Percentiles rank a stretch among this genome's conserved stretches.
Conservation (phyloP, 2,329 filamentous ascomycete species). For the Fusarium burgessii region DNA sequence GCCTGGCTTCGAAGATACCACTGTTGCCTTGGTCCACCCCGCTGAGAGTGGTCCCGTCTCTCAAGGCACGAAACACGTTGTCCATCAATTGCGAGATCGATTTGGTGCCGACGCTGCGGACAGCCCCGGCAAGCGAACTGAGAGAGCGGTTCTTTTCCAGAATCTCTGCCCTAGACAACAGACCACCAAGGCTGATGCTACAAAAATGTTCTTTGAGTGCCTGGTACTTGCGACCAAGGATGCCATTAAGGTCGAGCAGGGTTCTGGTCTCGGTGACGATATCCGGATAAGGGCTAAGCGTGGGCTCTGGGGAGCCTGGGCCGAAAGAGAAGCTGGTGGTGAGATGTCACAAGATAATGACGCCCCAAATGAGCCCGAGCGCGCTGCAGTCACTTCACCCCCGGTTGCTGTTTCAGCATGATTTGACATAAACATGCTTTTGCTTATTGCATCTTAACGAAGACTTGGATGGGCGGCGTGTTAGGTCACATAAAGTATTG, state of each 20-base stretch:
- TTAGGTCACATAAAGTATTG: constrained; percentile 52
- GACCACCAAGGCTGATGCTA: constrained; percentile 89
- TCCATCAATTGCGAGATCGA: constrained; percentile 90
- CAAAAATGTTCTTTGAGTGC: constrained; percentile 99
- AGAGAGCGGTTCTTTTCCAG: constrained; percentile 86
- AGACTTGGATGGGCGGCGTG: constrained; percentile 42
- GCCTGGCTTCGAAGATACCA: constrained; percentile 83
- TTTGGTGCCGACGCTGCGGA: constrained; percentile 81
- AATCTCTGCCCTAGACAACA: constrained; percentile 85
- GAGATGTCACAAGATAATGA: constrained; percentile 66
- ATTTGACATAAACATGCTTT: constrained; percentile 25
- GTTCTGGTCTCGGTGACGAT: constrained; percentile 78
- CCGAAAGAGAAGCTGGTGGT: constrained; percentile 78
- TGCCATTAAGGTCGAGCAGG: constrained; percentile 95
- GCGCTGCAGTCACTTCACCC: constrained; percentile 48
- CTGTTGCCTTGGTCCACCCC: constrained; percentile 79
- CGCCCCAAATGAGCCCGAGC: constrained; percentile 54
- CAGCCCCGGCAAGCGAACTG: constrained; percentile 78
- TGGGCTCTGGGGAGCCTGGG: constrained; percentile 97
- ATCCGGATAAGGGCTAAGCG: constrained; percentile 91
- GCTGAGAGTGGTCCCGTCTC: constrained; percentile 89
- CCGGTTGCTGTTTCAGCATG: constrained; percentile 56
- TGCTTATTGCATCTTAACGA: constrained; percentile 42
- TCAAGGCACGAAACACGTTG: constrained; percentile 92
- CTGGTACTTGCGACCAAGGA: constrained; percentile 97